phyloP scores from a whole-genome alignment of 2,329 filamentous ascomycete genomes.

The Verticillium longisporum region DNA sequence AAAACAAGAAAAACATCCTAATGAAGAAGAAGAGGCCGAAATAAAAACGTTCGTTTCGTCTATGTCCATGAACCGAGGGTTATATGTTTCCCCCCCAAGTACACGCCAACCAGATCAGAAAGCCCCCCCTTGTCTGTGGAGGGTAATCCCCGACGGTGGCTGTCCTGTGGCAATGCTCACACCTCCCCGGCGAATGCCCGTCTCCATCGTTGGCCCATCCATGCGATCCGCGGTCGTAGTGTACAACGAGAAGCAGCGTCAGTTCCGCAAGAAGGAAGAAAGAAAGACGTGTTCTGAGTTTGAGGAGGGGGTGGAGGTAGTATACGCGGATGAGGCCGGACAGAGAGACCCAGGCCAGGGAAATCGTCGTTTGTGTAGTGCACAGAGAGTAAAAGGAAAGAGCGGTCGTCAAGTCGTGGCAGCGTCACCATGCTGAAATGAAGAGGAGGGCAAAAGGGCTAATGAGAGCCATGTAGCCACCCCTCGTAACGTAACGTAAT shows the following conservation, averaged over 20 bases:
- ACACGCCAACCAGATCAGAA: conserved; percentile 8
- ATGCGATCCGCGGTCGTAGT: conserved; percentile 8
- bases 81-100: conserved; percentile 5
- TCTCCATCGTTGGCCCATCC: neutral
- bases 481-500: conserved; percentile 7
- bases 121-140: conserved; percentile 10
- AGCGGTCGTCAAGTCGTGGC: conserved; percentile 30
- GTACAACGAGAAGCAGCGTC: conserved; percentile 5
- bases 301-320: conserved; percentile 3
- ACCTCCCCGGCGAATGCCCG: neutral
- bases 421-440: conserved; percentile 25
- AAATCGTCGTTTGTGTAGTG: neutral
- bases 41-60: conserved; percentile 6
- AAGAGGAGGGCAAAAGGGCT: conserved; percentile 13
- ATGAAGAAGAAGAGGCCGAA: neutral
- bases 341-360: conserved; percentile 3
- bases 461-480: conserved; percentile 6
- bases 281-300: conserved; percentile 16
- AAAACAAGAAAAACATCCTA: conserved; percentile 5
- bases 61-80: conserved; percentile 11
- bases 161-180: neutral
- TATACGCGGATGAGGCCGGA: conserved; percentile 5
- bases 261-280: neutral
- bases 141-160: conserved; percentile 5
- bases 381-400: conserved; percentile 26